Evolutionary conservation across 179 eudicot species (phyloP), one percentile per base, ranked within the genome.

Genomic region (Spinacia oleracea): DNA sequence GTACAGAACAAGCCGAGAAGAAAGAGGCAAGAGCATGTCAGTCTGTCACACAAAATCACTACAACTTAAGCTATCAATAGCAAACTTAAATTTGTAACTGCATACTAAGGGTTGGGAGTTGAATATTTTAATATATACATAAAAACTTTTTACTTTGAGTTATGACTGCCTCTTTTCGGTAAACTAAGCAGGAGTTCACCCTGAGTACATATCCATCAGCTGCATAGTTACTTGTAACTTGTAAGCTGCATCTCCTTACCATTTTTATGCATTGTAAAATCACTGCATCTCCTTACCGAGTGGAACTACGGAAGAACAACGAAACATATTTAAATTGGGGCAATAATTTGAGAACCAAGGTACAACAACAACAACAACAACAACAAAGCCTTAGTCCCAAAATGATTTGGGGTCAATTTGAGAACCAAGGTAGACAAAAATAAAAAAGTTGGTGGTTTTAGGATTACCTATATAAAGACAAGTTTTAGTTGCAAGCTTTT

Each of bases 401-500:
- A n/a, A n/a, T n/a, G n/a, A n/a, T n/a, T n/a, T n/a, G n/a, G n/a
- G n/a, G n/a, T n/a, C n/a, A 35, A 8, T 29, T 46, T 14, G 29
- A 45, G 23, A 27, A 58, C 0, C 15, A 9, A 55, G 12, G 5
- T 11, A 42, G 60, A 42, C 32, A 59, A 65, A 3, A 35, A 10
- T 60, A 10, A 29, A 10, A 29, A 60, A 60, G 18, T 25, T 27
- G 71, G 70, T 25, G 50, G 50, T 31, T 64, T 18, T 20, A 21
- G 20, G 25, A 45, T 83, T 46, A 76, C 81, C 83, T 83, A 66
- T 12, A 10, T 40, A 20, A 68, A 55, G 58, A 31, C 7, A n/a
- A 31, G 46, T 43, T 16, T 84, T 79, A 91, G 80, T 81, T 86
- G 89, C 93, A 90, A 62, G 93, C 91, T 84, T 88, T n/a, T n/a